Conservation (phyloP, 2,329 filamentous ascomycete species). For the Mycocentrospora acerina region DNA sequence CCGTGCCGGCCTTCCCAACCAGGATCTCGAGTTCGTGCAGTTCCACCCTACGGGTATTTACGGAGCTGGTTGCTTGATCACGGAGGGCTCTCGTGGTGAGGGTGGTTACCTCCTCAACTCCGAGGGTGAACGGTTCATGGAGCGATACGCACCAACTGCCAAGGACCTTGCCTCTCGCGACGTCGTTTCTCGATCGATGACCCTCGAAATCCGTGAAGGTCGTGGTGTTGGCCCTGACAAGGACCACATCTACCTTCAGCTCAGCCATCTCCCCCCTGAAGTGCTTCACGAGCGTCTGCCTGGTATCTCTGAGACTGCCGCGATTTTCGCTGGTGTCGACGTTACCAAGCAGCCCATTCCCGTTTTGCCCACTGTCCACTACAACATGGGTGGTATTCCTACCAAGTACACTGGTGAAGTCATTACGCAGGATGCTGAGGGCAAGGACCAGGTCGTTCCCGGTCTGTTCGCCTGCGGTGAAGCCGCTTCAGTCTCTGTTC, state of each 20-base stretch:
- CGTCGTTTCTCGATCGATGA: constrained; percentile 97
- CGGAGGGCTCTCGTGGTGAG: constrained; percentile 95
- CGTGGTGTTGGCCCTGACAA: constrained; percentile 96
- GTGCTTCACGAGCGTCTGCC: constrained; percentile 94
- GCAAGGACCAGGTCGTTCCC: constrained; percentile 89
- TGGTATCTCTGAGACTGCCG: constrained; percentile 97
- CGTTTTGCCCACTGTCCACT: constrained; percentile 94
- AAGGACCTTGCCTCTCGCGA: constrained; percentile 97
- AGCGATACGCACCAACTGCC: constrained; percentile 94
- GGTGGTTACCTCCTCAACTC: constrained; percentile 97
- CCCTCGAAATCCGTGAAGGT: constrained; percentile 94
- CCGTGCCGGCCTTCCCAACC: constrained; percentile 94
- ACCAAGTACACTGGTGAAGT: constrained; percentile 98
- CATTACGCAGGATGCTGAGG: constrained; percentile 79
- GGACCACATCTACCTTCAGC: constrained; percentile 98
- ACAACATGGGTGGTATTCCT: constrained; percentile 99
- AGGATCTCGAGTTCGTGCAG: constrained; percentile 99
- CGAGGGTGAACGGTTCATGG: constrained; percentile 99
- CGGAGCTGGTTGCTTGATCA: constrained; percentile 92
- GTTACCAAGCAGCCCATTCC: constrained; percentile 97
- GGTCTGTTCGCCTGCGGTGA: constrained; percentile 96
- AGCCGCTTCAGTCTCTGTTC: constrained; percentile 95
- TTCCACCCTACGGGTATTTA: constrained; percentile 99
- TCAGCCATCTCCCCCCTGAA: constrained; percentile 90
- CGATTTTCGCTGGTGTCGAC: constrained; percentile 96